These are phyloP conservation scores for Globisporangium takayamanum DNA, from an alignment of 352 stramenopile genomes.

Conservation along the genomic window DNA sequence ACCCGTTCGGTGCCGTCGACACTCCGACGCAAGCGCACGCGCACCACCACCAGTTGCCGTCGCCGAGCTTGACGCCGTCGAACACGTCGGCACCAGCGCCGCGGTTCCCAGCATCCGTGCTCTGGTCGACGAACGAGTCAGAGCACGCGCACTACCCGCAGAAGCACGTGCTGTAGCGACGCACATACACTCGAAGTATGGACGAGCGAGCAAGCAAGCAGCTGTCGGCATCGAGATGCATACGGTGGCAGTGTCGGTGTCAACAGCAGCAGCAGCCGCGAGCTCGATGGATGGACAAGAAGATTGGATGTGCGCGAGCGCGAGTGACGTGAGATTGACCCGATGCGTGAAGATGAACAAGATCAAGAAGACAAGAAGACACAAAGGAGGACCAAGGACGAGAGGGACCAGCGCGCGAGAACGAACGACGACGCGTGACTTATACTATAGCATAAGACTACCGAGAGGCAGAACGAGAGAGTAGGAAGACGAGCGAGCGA, in stretches of 20 bases:
- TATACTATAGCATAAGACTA: no score
- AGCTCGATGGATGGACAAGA: slow-evolving; percentile 1
- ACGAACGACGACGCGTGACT: not conserved
- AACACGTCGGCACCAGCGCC: slow-evolving; percentile 27
- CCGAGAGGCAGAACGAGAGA: no score
- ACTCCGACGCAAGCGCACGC: slow-evolving; percentile 28
- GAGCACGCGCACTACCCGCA: slow-evolving; percentile 4
- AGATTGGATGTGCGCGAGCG: not conserved
- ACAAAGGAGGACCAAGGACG: no score
- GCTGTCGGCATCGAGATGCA: not conserved
- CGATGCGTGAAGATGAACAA: slow-evolving; percentile 1
- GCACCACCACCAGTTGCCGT: slow-evolving; percentile 26
- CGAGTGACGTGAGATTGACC: not conserved
- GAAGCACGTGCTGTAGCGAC: slow-evolving; percentile 6
- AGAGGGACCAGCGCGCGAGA: not conserved
- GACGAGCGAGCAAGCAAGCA: not conserved
- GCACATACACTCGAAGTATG: no score
- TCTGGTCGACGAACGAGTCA: slow-evolving; percentile 35
- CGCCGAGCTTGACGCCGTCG: slow-evolving; percentile 35
- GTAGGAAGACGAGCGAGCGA: no score
- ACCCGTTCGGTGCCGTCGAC: slow-evolving; percentile 15
- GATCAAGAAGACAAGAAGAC: not conserved
- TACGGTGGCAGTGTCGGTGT: not conserved
- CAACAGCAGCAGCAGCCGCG: not conserved
- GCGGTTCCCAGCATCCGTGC: slow-evolving; percentile 41